Evolutionary conservation across 108 stramenopile species (phyloP).

Genomic region (Licmophora abbreviata): DNA sequence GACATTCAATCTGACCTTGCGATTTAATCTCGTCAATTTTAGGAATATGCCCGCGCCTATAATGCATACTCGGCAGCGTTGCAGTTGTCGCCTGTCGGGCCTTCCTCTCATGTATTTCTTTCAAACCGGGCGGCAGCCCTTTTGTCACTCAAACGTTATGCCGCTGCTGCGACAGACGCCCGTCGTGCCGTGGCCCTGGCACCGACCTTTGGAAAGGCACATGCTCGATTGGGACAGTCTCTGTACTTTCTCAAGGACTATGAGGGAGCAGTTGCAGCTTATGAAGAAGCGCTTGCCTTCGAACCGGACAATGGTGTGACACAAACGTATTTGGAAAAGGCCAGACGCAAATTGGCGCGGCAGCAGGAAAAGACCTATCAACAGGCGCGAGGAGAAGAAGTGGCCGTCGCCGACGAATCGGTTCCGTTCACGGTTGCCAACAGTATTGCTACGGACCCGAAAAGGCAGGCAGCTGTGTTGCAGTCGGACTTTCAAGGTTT

Average conservation of each 20-base stretch:
- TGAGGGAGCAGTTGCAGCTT: conserved; percentile 74
- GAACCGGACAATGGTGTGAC: conserved; percentile 75
- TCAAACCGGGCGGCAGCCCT: conserved; percentile 84
- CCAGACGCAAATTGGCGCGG: conserved; percentile 53
- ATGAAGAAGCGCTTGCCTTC: conserved; percentile 74
- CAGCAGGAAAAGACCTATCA: conserved; percentile 41
- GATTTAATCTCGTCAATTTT: not conserved
- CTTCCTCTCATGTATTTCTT: conserved; percentile 83
- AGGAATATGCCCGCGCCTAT: conserved; percentile 83
- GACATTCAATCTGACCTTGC: not conserved
- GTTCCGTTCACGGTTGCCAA: conserved; percentile 39
- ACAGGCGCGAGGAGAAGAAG: conserved; percentile 34
- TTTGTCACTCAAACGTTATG: conserved; percentile 71
- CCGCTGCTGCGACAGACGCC: conserved; percentile 77
- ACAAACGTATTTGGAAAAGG: conserved; percentile 75
- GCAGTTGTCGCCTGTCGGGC: conserved; percentile 77
- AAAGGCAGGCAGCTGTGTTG: conserved; percentile 27
- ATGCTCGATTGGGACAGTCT: conserved; percentile 81
- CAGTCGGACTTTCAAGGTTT: conserved; percentile 21
- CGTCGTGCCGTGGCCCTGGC: conserved; percentile 77
- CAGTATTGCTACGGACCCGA: conserved; percentile 56
- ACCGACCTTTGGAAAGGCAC: conserved; percentile 91
- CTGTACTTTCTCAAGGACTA: conserved; percentile 83
- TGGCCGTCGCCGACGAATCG: conserved; percentile 42
- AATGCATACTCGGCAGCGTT: conserved; percentile 84